Conservation (phyloP, 2,329 filamentous ascomycete species). For the Pleomassaria siparia region DNA sequence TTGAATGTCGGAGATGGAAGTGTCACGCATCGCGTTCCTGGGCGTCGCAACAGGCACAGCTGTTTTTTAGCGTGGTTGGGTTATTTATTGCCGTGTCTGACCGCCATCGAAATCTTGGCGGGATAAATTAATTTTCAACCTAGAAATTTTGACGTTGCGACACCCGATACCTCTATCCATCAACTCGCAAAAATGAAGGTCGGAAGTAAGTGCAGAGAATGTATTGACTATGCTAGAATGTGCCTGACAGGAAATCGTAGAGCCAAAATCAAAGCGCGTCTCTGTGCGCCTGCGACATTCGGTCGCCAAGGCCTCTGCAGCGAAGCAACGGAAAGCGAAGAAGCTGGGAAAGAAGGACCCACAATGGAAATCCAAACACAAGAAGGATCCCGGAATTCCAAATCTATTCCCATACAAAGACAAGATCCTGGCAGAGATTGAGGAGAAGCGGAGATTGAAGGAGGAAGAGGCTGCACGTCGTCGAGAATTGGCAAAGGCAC, state of each 20-base stretch:
- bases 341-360: slow-evolving; percentile 92
- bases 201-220: slow-evolving; percentile 39
- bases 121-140: slow-evolving; percentile 3
- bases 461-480: slow-evolving; percentile 70
- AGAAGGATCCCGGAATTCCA: slow-evolving; percentile 97
- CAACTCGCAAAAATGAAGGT: slow-evolving; percentile 40
- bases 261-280: slow-evolving; percentile 91
- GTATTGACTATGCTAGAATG: not conserved
- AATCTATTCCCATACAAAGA: slow-evolving; percentile 99
- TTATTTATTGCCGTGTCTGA: slow-evolving; percentile 4
- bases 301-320: slow-evolving; percentile 87
- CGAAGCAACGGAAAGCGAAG: slow-evolving; percentile 86
- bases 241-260: slow-evolving; percentile 49
- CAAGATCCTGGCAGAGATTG: slow-evolving; percentile 89
- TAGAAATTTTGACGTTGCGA: slow-evolving; percentile 24
- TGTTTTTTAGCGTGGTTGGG: not conserved
- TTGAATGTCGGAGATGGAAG: no score
- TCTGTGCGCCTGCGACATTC: slow-evolving; percentile 90
- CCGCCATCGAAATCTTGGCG: slow-evolving; percentile 21
- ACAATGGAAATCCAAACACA: slow-evolving; percentile 90
- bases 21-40: no score
- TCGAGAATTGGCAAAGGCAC: slow-evolving; percentile 65
- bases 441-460: slow-evolving; percentile 80
- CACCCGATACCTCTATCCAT: slow-evolving; percentile 12
- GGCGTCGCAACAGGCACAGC: no score